Evolutionary conservation across 495 filamentous ascomycete genomes (phyloP), one percentile per base, ranked within the genome.

Genomic region (Xylaria cubensis): DNA sequence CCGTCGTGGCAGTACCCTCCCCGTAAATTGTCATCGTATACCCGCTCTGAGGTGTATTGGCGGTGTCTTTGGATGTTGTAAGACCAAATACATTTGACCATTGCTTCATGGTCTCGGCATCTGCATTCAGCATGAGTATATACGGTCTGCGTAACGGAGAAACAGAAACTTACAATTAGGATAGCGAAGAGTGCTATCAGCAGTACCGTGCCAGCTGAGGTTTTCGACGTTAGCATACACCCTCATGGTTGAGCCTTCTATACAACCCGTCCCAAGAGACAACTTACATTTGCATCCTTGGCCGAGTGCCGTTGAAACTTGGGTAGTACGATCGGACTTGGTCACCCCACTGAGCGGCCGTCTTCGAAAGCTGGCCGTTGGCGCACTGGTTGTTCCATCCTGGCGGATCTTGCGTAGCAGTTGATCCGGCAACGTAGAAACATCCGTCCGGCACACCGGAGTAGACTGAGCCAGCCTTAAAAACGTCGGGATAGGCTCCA

Each of bases 11-110:
- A 12, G 80, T 78, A 51, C 81, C 83, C 19, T 85, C 81, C 5
- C 88, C 88, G 75, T 88, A 90, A 70, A 85, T 83, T 50, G 82
- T 86, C 75, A 85, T 77, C 1, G 87, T 87, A 79, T 88, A 91
- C 6, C 85, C 85, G 68, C 75, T 78, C 73, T 85, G 78, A 0
- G 85, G 85, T 4, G 78, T 80, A 74, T 86, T 83, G 39, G 75
- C 50, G 50, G 78, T 76, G 66, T 81, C 82, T 68, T 72, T 75
- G 8, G 77, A 74, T 9, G 83, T 81, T 0, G 80, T 81, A 21
- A 84, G 77, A 2, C 78, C 80, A 19, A 83, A 65, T 9, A 86
- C 83, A 69, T 82, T 80, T 42, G 80, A 81, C 82, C 82, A 84
- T 41, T 82, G 75, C 75, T 82, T 79, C 65, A 84, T 55, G 29